Percentiles rank a stretch among this genome's conserved stretches.
phyloP scores from a whole-genome alignment of 164 flowering plant species.

The Sextonia rubra region DNA sequence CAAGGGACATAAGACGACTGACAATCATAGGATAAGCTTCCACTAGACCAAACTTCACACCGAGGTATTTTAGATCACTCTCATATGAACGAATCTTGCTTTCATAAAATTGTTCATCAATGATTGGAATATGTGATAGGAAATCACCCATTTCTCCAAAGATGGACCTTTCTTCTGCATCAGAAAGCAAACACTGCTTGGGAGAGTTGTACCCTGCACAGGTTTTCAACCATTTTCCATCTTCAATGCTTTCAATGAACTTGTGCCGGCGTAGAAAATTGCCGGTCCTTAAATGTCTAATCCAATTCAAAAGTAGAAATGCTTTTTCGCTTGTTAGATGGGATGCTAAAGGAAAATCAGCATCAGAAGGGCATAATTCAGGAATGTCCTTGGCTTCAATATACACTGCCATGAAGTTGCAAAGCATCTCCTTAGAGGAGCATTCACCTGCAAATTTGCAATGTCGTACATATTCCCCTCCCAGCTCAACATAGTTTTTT shows the following conservation, averaged over 20 bases:
- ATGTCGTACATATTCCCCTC: conserved; percentile 37
- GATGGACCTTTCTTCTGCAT: conserved; percentile 31
- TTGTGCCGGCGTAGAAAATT: conserved; percentile 16
- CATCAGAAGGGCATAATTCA: conserved; percentile 40
- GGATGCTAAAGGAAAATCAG: conserved; percentile 30
- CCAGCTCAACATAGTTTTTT: conserved; percentile 38
- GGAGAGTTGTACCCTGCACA: conserved; percentile 40
- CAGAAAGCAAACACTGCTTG: conserved; percentile 35
- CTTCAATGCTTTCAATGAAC: conserved; percentile 37
- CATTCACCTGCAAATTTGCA: conserved; percentile 28
- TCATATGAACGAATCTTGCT: conserved; percentile 23
- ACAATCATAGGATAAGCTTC: conserved; percentile 53
- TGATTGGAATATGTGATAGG: conserved; percentile 53
- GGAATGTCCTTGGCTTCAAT: conserved; percentile 50
- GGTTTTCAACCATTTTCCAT: conserved; percentile 53
- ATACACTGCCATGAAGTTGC: conserved; percentile 27
- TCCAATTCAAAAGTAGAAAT: conserved; percentile 48
- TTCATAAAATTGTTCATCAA: conserved; percentile 46
- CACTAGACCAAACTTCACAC: conserved; percentile 45
- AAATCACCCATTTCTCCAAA: conserved; percentile 34
- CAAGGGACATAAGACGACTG: conserved; percentile 41
- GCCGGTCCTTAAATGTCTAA: conserved; percentile 14
- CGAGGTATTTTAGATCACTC: conserved; percentile 43
- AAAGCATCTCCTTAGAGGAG: conserved; percentile 19
- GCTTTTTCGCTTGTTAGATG: conserved; percentile 44